Evolutionary conservation across 805 yeast species (phyloP).

Genomic region (Teunomyces gatunensis): DNA sequence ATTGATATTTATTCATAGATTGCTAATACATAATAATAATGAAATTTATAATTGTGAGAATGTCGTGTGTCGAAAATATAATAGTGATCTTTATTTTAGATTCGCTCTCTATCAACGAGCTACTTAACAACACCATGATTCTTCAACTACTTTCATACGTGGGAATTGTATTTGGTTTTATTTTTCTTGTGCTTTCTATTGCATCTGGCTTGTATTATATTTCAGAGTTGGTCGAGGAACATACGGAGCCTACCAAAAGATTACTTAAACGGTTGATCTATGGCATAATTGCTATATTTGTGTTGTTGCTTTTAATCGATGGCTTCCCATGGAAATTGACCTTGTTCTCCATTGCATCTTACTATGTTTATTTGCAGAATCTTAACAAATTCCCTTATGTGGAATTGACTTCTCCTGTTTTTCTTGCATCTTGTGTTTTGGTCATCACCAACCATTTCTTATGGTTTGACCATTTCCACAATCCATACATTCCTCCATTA

Average conservation of each 20-base stretch:
- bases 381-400: conserved; percentile 82
- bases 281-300: conserved; percentile 51
- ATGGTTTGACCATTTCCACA: conserved; percentile 85
- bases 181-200: conserved; percentile 48
- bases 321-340: conserved; percentile 73
- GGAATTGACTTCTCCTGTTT: conserved; percentile 65
- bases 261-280: conserved; percentile 64
- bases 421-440: conserved; percentile 65
- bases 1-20: conserved; percentile 68
- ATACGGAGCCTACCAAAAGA: conserved; percentile 78
- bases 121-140: conserved; percentile 24
- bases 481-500: conserved; percentile 70
- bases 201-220: conserved; percentile 92
- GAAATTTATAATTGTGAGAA: neutral
- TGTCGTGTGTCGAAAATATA: neutral
- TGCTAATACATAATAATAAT: too few species aligned
- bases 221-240: conserved; percentile 91
- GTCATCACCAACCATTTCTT: conserved; percentile 79
- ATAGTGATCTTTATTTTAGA: neutral
- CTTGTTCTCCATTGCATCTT: conserved; percentile 65
- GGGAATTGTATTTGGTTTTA: conserved; percentile 38
- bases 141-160: conserved; percentile 38
- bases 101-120: too few species aligned
- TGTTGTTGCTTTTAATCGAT: conserved; percentile 67
- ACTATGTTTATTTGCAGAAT: conserved; percentile 73